Base-by-base conservation (phyloP, 306 rosid genomes). In the Sphenostylis stenocarpa region DNA sequence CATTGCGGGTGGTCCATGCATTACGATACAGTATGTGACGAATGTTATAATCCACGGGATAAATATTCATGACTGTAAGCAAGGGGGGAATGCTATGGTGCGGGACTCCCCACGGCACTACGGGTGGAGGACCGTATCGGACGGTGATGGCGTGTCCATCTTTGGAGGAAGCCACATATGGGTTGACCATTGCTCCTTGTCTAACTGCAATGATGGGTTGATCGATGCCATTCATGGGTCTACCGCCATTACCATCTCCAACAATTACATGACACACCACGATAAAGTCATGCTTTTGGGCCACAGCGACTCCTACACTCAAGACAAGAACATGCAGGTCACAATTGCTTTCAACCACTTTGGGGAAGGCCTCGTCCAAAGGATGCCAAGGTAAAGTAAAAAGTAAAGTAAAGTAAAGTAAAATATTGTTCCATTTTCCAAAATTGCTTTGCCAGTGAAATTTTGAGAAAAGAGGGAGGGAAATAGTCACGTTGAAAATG, bases 1-100 rank as follows among this genome's bases (percentile, higher is more conserved):
- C 83, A 95, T 95, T 60, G 90, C 99, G 14, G 97, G 96, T 1
- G 99, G 99, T 15, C 99, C 99, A 7, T 95, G 99, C 90, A 95
- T 95, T 6, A 95, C 99, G 0, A 64, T 95, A 4, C 99, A 95
- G 64, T 95, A 15, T 67, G 99, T 95, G 60, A 95, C 91, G 0
- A 95, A 95, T 83, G 81, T 95, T 26, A 95, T 95, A 24, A 81
- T 95, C 14, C 99, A 95, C 26, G 99, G 99, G 0, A 64, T 95
- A 0, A 17, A 92, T 62, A 83, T 95, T 6, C 99, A 95, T 47
- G 99, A 95, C 36, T 95, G 99, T 38, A 92, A 90, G 75, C 97
- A 58, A 19, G 99, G 97, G 0, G 99, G 99, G 72, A 95, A 95
- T 47, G 85, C 99, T 49, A 74, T 86, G 88, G 99, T 95, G 84